Conservation (phyloP, 495 filamentous ascomycete species). For the Filosporella fistucella region DNA sequence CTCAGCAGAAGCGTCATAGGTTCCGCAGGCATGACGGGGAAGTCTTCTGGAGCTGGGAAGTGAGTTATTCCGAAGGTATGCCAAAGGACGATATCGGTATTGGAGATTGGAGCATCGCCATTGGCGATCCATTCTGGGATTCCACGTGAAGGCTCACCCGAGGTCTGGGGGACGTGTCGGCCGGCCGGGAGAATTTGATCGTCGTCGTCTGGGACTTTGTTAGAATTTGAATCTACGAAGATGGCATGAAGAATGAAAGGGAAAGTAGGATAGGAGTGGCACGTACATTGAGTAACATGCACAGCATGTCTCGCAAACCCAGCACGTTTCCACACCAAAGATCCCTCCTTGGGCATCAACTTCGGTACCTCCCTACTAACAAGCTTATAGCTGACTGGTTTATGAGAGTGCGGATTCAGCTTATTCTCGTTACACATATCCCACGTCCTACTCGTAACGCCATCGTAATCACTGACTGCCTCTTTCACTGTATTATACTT, state of each 20-base stretch:
- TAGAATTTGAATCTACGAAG: no score
- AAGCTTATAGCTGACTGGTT: conserved; percentile 87
- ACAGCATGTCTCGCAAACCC: conserved; percentile 90
- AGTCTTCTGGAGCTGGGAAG: conserved; percentile 91
- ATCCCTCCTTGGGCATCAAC: conserved; percentile 77
- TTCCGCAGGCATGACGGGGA: conserved; percentile 92
- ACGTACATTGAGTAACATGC: conserved; percentile 85
- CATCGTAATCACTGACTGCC: conserved; percentile 77
- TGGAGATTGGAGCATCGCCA: conserved; percentile 66
- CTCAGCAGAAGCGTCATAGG: conserved; percentile 80
- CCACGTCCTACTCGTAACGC: conserved; percentile 77
- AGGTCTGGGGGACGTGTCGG: conserved; percentile 90
- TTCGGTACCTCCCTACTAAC: conserved; percentile 78
- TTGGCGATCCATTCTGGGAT: conserved; percentile 82
- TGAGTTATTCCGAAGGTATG: conserved; percentile 94
- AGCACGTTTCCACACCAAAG: conserved; percentile 89
- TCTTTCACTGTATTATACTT: conserved; percentile 71
- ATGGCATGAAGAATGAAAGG: no score
- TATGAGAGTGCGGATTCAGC: conserved; percentile 78
- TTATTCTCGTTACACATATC: conserved; percentile 85
- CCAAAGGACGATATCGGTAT: conserved; percentile 90
- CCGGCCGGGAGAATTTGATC: conserved; percentile 89
- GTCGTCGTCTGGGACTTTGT: conserved; percentile 58
- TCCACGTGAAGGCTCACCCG: conserved; percentile 74
- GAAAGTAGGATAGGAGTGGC: not conserved